Evolutionary conservation across 352 stramenopile genomes (phyloP), one percentile per base, ranked within the genome.

Genomic region (Globisporangium nunn): DNA sequence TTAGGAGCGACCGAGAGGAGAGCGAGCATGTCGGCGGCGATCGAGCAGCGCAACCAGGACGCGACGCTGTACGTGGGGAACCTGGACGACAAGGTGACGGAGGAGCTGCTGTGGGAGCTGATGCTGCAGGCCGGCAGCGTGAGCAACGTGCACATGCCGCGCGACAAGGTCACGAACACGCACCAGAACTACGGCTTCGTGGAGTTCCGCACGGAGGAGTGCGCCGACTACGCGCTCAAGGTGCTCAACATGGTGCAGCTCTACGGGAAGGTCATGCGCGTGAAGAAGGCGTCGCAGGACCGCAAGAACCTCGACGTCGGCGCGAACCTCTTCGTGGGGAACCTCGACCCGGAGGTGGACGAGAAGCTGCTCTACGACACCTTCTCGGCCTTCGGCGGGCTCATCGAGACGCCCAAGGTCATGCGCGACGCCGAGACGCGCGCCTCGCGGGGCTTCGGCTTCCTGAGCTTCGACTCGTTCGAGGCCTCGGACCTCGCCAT

Each of bases 331-430:
- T 99, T 99, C 70, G 83, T 99, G 54, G 96, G 97, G 15, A 96
- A 97, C 61, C 70, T 99, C 18, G 93, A 98, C 74, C 79, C 83
- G 1, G 92, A 98, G 61, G 97, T 99, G 30, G 96, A 99, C 72
- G 97, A 99, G 75, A 99, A 99, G 71, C 73, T 99, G 49, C 77
- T 99, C 31, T 98, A 99, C 71, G 97, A 99, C 75, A 99, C 97
- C 3, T 99, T 99, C 72, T 97, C 84, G 17, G 93, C 96, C 2
- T 99, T 99, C 84, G 97, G 97, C 11, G 96, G 87, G 29, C 93
- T 99, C 63, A 96, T 98, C 47, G 81, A 95, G 61, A 97, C 95
- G 18, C 96, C 97, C 4, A 98, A 98, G 66, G 82, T 99, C 58
- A 96, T 97, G 85, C 85, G 93, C 53, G 93, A 98, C 68, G 73